Evolutionary conservation across 306 rosid genomes (phyloP).

Genomic region (Fagus sylvatica): DNA sequence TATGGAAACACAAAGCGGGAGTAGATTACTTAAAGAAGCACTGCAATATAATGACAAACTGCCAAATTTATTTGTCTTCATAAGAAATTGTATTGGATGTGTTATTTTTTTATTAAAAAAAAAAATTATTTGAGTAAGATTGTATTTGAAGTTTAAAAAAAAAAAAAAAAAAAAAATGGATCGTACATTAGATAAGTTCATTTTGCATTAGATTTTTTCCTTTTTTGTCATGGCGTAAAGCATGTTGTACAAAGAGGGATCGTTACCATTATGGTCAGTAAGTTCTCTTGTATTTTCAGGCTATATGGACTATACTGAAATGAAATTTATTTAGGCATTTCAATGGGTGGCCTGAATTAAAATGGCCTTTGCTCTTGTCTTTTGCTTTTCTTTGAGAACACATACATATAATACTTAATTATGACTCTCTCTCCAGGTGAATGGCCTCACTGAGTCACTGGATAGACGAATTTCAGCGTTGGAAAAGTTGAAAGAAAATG

Average conservation of each 20-base stretch:
- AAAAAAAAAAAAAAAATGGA: neutral
- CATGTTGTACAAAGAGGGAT: neutral
- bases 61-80: neutral
- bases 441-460: constrained; percentile 62
- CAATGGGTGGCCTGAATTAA: neutral
- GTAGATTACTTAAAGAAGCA: neutral
- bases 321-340: neutral
- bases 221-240: neutral
- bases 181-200: neutral
- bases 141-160: neutral
- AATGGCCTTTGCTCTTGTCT: neutral
- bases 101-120: too few relatives aligned
- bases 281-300: neutral
- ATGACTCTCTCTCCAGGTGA: constrained; percentile 53
- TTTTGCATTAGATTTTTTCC: neutral
- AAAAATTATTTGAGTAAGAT: neutral
- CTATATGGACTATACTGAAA: neutral
- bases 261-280: neutral
- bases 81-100: neutral
- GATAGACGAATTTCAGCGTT: constrained; percentile 71
- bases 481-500: constrained; percentile 66
- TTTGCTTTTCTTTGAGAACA: neutral
- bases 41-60: neutral
- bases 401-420: constrained; percentile 1
- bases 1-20: neutral